These are phyloP conservation scores for Fusarium sp. DNA, from an alignment of 2,329 filamentous ascomycete species.

Conservation along the genomic window DNA sequence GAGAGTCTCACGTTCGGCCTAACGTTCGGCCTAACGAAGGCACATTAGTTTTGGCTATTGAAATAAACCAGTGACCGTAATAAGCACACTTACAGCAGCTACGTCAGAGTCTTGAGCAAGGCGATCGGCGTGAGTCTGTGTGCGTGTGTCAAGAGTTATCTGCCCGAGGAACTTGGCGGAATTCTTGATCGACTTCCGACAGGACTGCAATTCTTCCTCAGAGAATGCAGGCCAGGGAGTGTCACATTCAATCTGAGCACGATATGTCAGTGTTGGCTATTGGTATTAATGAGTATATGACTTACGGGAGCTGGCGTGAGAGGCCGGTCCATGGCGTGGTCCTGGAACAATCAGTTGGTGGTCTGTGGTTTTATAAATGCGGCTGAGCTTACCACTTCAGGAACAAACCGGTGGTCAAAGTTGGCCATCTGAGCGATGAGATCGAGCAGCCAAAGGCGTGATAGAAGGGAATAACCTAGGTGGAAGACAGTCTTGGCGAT, in stretches of 20 bases:
- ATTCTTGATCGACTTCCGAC: background rate
- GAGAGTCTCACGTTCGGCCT: background rate
- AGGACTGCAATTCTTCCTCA: background rate
- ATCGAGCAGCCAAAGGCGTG: background rate
- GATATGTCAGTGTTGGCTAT: background rate
- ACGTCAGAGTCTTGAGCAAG: rapidly evolving
- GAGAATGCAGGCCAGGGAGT: background rate
- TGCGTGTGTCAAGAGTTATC: background rate
- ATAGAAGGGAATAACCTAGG: no score
- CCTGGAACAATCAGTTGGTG: background rate
- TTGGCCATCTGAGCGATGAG: background rate
- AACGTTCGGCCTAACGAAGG: no score
- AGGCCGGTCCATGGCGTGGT: background rate
- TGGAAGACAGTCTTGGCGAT: no score
- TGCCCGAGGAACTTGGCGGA: background rate
- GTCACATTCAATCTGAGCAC: background rate
- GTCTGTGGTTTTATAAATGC: background rate
- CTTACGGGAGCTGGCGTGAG: background rate
- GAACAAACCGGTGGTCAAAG: background rate
- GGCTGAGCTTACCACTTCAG: no score
- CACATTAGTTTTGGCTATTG: background rate
- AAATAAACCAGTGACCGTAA: background rate
- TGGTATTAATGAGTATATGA: background rate
- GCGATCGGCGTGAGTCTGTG: rapidly evolving
- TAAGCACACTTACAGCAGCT: background rate